These are phyloP conservation scores for Galeopsis tetrahit DNA, from an alignment of 257 asterid genomes.

Conservation along the genomic window DNA sequence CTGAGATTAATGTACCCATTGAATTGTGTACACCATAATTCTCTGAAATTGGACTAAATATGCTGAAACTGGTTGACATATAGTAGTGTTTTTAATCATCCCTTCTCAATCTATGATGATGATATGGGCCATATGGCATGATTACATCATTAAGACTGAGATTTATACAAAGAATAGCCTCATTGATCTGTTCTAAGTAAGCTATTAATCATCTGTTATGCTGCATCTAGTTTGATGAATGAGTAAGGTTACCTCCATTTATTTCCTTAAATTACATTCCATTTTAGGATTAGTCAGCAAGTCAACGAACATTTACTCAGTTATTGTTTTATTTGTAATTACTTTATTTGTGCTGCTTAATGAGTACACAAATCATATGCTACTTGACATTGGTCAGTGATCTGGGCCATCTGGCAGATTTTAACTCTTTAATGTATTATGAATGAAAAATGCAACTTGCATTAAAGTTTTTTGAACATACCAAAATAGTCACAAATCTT, in stretches of 20 bases:
- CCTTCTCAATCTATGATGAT: neutral
- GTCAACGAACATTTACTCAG: neutral
- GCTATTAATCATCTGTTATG: slow-evolving; percentile 7
- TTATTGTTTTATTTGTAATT: slow-evolving; percentile 18
- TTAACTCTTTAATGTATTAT: slow-evolving; percentile 7
- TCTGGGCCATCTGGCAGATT: neutral
- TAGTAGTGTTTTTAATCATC: neutral
- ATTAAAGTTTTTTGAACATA: neutral
- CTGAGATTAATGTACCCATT: neutral
- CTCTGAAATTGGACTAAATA: slow-evolving; percentile 3
- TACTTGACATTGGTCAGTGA: slow-evolving; percentile 11
- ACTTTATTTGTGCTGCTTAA: slow-evolving; percentile 14
- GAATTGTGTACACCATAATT: neutral
- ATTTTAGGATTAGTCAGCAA: slow-evolving; percentile 5
- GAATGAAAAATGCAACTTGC: neutral
- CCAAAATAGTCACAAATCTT: slow-evolving; percentile 15
- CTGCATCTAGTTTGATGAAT: neutral
- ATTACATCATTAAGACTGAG: too few relatives aligned
- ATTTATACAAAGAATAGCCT: neutral
- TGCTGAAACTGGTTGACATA: neutral
- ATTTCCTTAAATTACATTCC: neutral
- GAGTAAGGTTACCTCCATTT: neutral
- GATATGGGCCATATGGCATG: neutral
- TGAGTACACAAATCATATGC: neutral
- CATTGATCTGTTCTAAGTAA: neutral